Percentiles rank a stretch among this genome's conserved stretches.
These are phyloP conservation scores for Sporodiniella umbellata DNA, from an alignment of 371 early-diverging fungal genomes.

Conservation along the genomic window DNA sequence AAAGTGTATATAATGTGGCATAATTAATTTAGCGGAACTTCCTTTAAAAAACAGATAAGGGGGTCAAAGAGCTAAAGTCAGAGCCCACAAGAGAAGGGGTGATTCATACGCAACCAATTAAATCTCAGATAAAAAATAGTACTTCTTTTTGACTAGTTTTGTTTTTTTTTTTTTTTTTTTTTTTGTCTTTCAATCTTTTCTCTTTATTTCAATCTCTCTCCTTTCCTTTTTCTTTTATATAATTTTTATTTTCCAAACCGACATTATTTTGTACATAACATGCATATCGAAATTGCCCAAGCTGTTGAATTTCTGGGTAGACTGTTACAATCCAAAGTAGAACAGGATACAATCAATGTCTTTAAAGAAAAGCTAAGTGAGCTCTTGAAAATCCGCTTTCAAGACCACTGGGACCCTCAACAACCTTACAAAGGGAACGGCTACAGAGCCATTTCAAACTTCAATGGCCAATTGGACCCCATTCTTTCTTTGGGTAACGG, in stretches of 20 bases:
- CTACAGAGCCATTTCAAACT: conserved; percentile 73
- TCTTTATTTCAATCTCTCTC: neutral
- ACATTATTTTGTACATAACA: no score
- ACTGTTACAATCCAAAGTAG: conserved; percentile 47
- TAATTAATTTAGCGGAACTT: no score
- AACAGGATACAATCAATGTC: conserved; percentile 28
- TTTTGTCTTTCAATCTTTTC: neutral
- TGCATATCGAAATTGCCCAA: conserved; percentile 66
- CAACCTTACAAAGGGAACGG: conserved; percentile 70
- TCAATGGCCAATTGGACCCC: conserved; percentile 67
- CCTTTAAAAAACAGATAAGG: no score
- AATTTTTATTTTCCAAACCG: no score
- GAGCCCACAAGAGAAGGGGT: no score
- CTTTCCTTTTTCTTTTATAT: neutral
- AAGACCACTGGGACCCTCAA: conserved; percentile 73
- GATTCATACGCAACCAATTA: no score
- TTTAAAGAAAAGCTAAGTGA: conserved; percentile 45
- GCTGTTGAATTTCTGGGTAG: conserved; percentile 58
- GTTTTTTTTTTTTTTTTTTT: no score
- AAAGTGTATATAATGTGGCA: no score
- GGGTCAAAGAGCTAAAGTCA: no score
- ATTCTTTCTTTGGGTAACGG: conserved; percentile 45
- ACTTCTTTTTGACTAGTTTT: no score
- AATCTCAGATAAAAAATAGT: no score
- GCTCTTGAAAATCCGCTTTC: conserved; percentile 42